phyloP scores from a whole-genome alignment of 495 filamentous ascomycete species.

The Penicillium cataractarum region DNA sequence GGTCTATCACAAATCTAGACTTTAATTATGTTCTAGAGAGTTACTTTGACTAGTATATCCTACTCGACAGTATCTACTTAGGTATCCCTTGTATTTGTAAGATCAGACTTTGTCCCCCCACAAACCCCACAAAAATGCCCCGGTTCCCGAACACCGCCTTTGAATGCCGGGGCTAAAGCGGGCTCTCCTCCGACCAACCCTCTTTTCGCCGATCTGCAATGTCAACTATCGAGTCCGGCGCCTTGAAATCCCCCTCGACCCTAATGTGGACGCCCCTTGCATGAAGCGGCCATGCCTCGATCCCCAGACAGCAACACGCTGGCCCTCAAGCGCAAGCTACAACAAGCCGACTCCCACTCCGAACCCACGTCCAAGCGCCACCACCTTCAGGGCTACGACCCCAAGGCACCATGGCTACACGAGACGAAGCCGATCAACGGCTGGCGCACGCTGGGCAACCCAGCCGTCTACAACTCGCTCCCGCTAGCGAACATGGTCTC shows the following conservation, averaged over 20 bases:
- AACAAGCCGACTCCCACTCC: slow-evolving; percentile 25
- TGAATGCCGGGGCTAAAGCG: slow-evolving; percentile 10
- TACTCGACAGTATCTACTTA: too few species aligned
- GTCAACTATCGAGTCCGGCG: neutral
- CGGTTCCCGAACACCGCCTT: slow-evolving; percentile 40
- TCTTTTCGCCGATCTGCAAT: slow-evolving; percentile 6
- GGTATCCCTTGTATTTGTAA: too few species aligned
- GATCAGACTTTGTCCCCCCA: neutral
- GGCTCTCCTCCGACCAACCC: slow-evolving; percentile 5
- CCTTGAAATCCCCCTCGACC: neutral
- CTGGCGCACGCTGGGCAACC: slow-evolving; percentile 38
- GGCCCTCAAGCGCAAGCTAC: slow-evolving; percentile 37
- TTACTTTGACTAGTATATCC: too few species aligned
- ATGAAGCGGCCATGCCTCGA: slow-evolving; percentile 26
- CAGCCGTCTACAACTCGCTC: slow-evolving; percentile 33
- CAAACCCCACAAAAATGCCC: slow-evolving; percentile 8
- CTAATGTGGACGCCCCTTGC: slow-evolving; percentile 14
- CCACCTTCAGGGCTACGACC: slow-evolving; percentile 38
- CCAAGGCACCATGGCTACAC: slow-evolving; percentile 42
- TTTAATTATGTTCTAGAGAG: too few species aligned
- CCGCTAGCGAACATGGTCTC: slow-evolving; percentile 48
- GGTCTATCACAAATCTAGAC: too few species aligned
- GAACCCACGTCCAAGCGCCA: slow-evolving; percentile 31
- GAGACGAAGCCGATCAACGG: slow-evolving; percentile 32
- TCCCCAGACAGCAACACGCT: slow-evolving; percentile 21